Percentiles rank a stretch among this genome's conserved stretches.
Conservation (phyloP, 2,329 filamentous ascomycete genomes). For the Pestalotiopsis fici region DNA sequence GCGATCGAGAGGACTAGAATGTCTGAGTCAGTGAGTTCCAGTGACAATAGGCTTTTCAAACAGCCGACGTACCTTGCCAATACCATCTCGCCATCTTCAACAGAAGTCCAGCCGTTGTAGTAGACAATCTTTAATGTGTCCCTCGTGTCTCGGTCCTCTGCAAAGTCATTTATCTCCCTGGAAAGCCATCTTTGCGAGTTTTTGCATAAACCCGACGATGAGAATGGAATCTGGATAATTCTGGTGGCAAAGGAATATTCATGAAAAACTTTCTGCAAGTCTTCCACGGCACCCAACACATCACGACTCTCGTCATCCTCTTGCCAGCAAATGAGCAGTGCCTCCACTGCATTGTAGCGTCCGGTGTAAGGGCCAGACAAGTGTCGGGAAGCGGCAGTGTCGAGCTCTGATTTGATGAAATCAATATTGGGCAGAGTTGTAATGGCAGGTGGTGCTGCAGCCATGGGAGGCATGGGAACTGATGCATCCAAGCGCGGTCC, state of each 20-base stretch:
- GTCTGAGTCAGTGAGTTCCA: conserved; percentile 17
- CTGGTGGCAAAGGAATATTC: conserved; percentile 54
- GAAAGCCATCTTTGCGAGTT: conserved; percentile 57
- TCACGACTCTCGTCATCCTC: conserved; percentile 52
- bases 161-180: conserved; percentile 51
- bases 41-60: background rate
- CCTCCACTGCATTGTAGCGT: conserved; percentile 55
- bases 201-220: conserved; percentile 42
- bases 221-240: conserved; percentile 50
- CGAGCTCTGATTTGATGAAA: conserved; percentile 52
- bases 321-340: conserved; percentile 57
- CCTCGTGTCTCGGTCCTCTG: conserved; percentile 53
- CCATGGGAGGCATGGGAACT: conserved; percentile 34
- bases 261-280: conserved; percentile 51
- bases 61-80: conserved; percentile 49
- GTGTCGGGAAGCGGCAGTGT: conserved; percentile 49
- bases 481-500: conserved; percentile 56
- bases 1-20: conserved; percentile 45
- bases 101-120: conserved; percentile 56
- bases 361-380: conserved; percentile 50
- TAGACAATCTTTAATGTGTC: conserved; percentile 61
- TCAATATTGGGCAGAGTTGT: conserved; percentile 48
- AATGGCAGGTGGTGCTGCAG: conserved; percentile 22
- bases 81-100: conserved; percentile 58
- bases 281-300: conserved; percentile 43